Evolutionary conservation across 2,329 filamentous ascomycete genomes (phyloP).

Genomic region (Scleromitrula shiraiana): DNA sequence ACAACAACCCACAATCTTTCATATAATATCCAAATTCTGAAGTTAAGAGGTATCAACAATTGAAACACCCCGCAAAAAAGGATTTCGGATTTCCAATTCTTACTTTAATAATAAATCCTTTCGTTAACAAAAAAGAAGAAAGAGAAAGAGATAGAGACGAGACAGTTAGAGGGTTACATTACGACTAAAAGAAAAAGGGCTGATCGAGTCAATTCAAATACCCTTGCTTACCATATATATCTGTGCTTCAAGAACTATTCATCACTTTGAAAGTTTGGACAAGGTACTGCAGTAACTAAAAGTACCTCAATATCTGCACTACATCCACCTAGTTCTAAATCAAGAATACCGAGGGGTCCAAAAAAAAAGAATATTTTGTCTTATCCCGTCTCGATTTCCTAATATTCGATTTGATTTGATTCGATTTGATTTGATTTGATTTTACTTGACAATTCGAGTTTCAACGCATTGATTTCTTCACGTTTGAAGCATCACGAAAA

Average conservation of each 20-base stretch:
- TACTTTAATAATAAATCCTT: no score
- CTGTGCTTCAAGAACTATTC: background rate
- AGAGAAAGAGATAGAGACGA: background rate
- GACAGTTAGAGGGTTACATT: no score
- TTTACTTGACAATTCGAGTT: slow-evolving; percentile 5
- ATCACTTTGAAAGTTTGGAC: background rate
- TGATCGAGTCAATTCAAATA: slow-evolving; percentile 4
- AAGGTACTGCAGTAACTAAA: background rate
- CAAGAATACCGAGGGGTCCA: background rate
- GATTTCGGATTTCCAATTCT: no score
- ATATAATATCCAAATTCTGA: no score
- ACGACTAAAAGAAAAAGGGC: no score
- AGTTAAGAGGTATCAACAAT: no score
- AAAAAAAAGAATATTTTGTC: background rate
- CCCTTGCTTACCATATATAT: slow-evolving; percentile 4
- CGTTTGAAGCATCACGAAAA: slow-evolving; percentile 7
- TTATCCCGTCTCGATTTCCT: slow-evolving; percentile 1
- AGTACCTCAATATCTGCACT: background rate
- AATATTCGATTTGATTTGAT: no score
- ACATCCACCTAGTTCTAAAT: no score
- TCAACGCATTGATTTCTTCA: slow-evolving; percentile 11
- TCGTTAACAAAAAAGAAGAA: no score
- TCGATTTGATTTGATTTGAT: background rate
- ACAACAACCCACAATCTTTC: no score
- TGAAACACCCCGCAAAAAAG: no score